These are phyloP conservation scores for Pyrenula aspistea DNA, from an alignment of 495 filamentous ascomycete genomes.

Conservation along the genomic window DNA sequence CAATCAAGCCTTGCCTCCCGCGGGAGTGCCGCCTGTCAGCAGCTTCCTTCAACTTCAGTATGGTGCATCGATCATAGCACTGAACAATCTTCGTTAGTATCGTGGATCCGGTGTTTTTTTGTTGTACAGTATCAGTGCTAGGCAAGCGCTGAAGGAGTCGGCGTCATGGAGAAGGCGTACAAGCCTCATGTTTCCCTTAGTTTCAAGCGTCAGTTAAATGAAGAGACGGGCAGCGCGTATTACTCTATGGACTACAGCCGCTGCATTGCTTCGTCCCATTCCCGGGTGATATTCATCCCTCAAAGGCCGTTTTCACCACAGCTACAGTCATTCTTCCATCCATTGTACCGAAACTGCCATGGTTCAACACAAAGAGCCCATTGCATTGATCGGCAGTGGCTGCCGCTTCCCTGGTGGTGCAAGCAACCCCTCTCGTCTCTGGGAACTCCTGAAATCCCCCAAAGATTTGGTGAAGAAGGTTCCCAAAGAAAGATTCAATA, in stretches of 20 bases:
- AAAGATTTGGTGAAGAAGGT: constrained; percentile 3
- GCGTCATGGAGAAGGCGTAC: not conserved
- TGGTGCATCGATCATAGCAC: not conserved
- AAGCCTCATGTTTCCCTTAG: not conserved
- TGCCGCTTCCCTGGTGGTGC: constrained; percentile 20
- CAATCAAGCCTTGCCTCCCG: not conserved
- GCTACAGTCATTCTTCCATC: too few relatives aligned
- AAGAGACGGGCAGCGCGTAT: not conserved
- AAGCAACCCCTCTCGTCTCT: constrained; percentile 3
- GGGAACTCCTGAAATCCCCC: constrained; percentile 4
- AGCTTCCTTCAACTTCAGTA: not conserved
- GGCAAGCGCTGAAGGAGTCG: not conserved
- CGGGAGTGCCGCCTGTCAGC: not conserved
- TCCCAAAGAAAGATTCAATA: constrained; percentile 9
- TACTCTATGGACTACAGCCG: not conserved
- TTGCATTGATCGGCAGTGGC: constrained; percentile 24
- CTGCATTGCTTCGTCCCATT: not conserved
- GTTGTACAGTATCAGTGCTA: not conserved
- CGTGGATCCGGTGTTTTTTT: not conserved
- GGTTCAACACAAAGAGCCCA: constrained; percentile 9
- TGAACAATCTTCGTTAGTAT: not conserved
- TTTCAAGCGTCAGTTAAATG: not conserved
- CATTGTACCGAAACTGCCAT: not conserved
- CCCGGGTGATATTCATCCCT: not conserved
- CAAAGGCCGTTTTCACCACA: not conserved